These are phyloP conservation scores for Starmerella davenportii DNA, from an alignment of 805 yeast species.

Conservation along the genomic window DNA sequence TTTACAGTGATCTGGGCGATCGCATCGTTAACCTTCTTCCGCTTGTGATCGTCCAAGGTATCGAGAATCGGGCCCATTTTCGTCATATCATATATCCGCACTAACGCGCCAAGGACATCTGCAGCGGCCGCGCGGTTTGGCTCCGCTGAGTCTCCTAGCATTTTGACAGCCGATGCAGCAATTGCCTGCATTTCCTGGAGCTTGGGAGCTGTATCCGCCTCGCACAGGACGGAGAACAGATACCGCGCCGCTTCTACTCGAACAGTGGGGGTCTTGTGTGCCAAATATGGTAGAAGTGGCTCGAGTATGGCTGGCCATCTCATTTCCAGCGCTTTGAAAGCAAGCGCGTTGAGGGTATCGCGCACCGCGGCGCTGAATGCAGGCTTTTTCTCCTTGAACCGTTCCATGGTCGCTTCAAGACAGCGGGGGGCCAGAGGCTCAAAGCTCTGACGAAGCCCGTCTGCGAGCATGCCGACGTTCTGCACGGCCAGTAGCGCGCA, in stretches of 20 bases:
- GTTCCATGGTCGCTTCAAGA: constrained; percentile 53
- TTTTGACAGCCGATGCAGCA: constrained; percentile 37
- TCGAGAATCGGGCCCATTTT: constrained; percentile 42
- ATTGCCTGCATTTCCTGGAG: constrained; percentile 38
- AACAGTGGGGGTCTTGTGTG: constrained; percentile 69
- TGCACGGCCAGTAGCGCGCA: constrained; percentile 68
- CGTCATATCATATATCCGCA: constrained; percentile 67
- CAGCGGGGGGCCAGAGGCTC: constrained; percentile 31
- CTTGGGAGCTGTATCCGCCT: constrained; percentile 33
- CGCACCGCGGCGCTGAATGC: constrained; percentile 57
- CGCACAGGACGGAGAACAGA: constrained; percentile 43
- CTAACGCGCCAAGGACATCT: constrained; percentile 58
- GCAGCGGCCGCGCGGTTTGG: constrained; percentile 66
- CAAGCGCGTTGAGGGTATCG: constrained; percentile 40
- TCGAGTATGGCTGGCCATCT: constrained; percentile 6
- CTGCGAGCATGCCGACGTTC: constrained; percentile 40
- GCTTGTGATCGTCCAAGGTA: constrained; percentile 59
- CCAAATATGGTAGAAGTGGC: constrained; percentile 31
- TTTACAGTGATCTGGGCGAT: constrained; percentile 39
- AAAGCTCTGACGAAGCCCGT: constrained; percentile 40
- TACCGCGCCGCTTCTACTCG: constrained; percentile 52
- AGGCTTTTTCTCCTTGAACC: constrained; percentile 76
- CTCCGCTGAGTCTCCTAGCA: constrained; percentile 69
- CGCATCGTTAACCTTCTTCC: constrained; percentile 45
- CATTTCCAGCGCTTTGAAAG: constrained; percentile 29